Evolutionary conservation across 2,329 filamentous ascomycete species (phyloP).

Genomic region (Ophiocordyceps camponoti-saundersi): DNA sequence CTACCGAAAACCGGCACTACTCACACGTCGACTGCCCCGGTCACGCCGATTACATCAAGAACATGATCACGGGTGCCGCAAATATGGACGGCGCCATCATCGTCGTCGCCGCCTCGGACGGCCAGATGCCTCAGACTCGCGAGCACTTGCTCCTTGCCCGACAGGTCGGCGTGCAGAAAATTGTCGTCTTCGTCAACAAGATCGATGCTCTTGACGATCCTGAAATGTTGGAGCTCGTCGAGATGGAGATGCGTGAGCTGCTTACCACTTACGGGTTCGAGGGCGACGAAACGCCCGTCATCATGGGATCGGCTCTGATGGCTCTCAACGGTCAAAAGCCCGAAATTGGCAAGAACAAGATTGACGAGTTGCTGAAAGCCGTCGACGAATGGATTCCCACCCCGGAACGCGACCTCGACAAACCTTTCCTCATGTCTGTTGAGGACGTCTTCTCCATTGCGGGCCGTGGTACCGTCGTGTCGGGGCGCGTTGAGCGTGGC

Average conservation of each 20-base stretch:
- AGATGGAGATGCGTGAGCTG: conserved; percentile 99
- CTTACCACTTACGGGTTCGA: conserved; percentile 89
- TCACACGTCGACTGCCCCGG: conserved; percentile 99
- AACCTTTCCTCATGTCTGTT: conserved; percentile 98
- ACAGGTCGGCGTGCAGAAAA: conserved; percentile 94
- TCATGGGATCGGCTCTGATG: conserved; percentile 93
- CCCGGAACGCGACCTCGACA: conserved; percentile 82
- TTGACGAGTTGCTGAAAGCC: conserved; percentile 77
- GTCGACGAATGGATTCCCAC: conserved; percentile 96
- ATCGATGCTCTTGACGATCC: conserved; percentile 92
- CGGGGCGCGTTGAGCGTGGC: conserved; percentile 94
- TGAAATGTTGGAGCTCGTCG: conserved; percentile 99
- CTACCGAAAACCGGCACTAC: conserved; percentile 88
- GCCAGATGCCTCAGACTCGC: conserved; percentile 98
- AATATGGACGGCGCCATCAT: conserved; percentile 99
- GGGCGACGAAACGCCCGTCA: conserved; percentile 91
- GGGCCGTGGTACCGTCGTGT: conserved; percentile 91
- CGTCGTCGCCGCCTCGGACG: conserved; percentile 93
- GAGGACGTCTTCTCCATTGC: conserved; percentile 85
- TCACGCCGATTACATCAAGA: conserved; percentile 99
- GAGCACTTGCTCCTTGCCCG: conserved; percentile 96
- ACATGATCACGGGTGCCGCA: conserved; percentile 99
- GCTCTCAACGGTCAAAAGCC: conserved; percentile 73
- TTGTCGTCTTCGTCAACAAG: conserved; percentile 99
- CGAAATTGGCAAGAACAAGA: conserved; percentile 75